These are phyloP conservation scores for Podospora australis DNA, from an alignment of 495 filamentous ascomycete species.

Conservation along the genomic window DNA sequence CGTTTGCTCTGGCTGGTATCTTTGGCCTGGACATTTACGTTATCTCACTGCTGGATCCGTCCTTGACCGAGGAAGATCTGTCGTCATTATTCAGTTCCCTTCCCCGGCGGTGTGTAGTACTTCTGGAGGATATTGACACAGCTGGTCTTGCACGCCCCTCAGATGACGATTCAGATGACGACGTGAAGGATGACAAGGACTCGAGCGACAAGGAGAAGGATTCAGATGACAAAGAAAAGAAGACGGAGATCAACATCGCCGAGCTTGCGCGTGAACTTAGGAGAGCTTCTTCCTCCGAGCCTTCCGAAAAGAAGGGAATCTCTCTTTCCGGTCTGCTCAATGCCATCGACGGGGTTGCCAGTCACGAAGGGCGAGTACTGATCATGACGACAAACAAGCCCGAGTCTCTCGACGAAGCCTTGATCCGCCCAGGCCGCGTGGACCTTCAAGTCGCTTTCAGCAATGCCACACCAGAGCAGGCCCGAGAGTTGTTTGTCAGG, in stretches of 20 bases:
- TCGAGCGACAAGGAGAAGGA: conserved; percentile 7
- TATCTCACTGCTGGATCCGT: conserved; percentile 54
- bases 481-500: conserved; percentile 60
- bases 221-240: conserved; percentile 9
- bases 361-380: conserved; percentile 71
- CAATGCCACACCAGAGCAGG: conserved; percentile 56
- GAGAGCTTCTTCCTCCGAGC: conserved; percentile 16
- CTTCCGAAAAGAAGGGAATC: conserved; percentile 41
- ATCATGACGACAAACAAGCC: conserved; percentile 83
- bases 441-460: conserved; percentile 68
- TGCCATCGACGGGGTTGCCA: conserved; percentile 74
- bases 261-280: conserved; percentile 32
- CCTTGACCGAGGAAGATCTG: conserved; percentile 64
- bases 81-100: conserved; percentile 58
- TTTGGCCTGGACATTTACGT: conserved; percentile 66
- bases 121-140: conserved; percentile 68
- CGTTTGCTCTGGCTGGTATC: conserved; percentile 61
- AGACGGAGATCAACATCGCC: conserved; percentile 26
- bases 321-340: conserved; percentile 77
- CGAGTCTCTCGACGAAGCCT: conserved; percentile 65
- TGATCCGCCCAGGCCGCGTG: conserved; percentile 69
- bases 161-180: background rate
- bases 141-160: conserved; percentile 51
- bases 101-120: conserved; percentile 58
- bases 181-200: conserved; percentile 3